Conservation (phyloP, 2,329 filamentous ascomycete species). For the Drechmeria coniospora region DNA sequence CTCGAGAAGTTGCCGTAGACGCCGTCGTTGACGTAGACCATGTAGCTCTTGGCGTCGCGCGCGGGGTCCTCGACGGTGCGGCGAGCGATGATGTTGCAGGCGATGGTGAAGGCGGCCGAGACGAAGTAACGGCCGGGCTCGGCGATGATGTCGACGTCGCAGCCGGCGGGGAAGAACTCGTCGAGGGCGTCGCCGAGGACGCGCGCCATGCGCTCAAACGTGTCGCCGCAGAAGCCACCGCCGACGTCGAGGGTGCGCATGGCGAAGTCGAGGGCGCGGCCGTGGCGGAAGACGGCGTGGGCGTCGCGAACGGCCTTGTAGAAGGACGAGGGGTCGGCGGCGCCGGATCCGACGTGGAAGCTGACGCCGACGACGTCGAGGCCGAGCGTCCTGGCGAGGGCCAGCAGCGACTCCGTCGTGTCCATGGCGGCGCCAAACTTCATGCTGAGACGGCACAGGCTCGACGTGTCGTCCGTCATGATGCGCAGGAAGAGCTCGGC, state of each 20-base stretch:
- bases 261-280: constrained; percentile 56
- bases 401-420: constrained; percentile 59
- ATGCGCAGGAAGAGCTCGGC: constrained; percentile 92
- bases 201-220: constrained; percentile 78
- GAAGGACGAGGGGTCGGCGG: constrained; percentile 84
- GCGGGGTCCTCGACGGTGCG: constrained; percentile 67
- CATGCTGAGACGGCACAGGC: constrained; percentile 85
- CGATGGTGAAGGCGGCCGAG: constrained; percentile 80
- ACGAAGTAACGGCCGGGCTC: constrained; percentile 97
- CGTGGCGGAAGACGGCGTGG: constrained; percentile 77
- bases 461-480: constrained; percentile 88
- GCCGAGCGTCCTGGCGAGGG: constrained; percentile 63
- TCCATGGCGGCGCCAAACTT: constrained; percentile 94
- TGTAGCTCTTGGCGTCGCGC: constrained; percentile 59
- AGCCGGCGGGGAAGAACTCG: constrained; percentile 64
- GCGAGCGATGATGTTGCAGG: constrained; percentile 89
- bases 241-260: constrained; percentile 87
- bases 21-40: constrained; percentile 95
- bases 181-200: constrained; percentile 70
- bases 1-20: constrained; percentile 97
- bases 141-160: constrained; percentile 69
- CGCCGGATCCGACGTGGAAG: constrained; percentile 95
- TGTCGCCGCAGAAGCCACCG: constrained; percentile 81
- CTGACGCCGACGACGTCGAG: constrained; percentile 91
- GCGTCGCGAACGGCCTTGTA: constrained; percentile 83